Percentiles rank a stretch among this genome's conserved stretches.
Evolutionary conservation across 2,329 filamentous ascomycete genomes (phyloP).

Genomic region (Aspergillaceae sp.): DNA sequence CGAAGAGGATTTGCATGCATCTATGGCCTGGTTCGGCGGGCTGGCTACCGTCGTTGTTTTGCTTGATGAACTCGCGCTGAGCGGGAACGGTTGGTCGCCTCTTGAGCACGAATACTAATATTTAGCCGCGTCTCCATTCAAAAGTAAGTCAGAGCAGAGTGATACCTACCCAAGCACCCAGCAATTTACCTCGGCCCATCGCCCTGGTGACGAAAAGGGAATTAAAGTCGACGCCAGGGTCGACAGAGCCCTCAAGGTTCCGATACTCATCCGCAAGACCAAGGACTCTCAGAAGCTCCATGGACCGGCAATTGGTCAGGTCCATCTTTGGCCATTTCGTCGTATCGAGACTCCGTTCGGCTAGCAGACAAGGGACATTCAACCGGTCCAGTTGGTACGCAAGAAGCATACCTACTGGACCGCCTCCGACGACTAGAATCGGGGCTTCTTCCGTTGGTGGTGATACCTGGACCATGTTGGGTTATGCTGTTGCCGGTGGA

Average conservation of each 20-base stretch:
- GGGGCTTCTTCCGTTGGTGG: neutral
- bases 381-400: conserved; percentile 13
- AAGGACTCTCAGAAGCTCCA: conserved; percentile 27
- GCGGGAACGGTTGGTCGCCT: conserved; percentile 1
- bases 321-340: conserved; percentile 36
- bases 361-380: conserved; percentile 13
- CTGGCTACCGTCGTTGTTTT: conserved; percentile 25
- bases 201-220: neutral
- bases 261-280: conserved; percentile 18
- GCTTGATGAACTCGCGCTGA: conserved; percentile 13
- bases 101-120: neutral
- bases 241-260: neutral
- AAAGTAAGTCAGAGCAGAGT: neutral
- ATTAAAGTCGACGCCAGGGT: neutral
- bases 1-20: conserved; percentile 27
- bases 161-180: neutral
- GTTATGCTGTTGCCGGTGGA: neutral
- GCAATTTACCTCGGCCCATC: neutral
- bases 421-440: conserved; percentile 17
- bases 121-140: too few species aligned
- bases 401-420: conserved; percentile 18
- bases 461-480: neutral
- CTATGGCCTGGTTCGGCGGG: conserved; percentile 25
- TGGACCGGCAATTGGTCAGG: conserved; percentile 26
- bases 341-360: conserved; percentile 19